A percentile compares a stretch with the other conserved stretches of the same genome.
Conservation (phyloP, 2,329 filamentous ascomycete species). For the Trichoderma sp. region DNA sequence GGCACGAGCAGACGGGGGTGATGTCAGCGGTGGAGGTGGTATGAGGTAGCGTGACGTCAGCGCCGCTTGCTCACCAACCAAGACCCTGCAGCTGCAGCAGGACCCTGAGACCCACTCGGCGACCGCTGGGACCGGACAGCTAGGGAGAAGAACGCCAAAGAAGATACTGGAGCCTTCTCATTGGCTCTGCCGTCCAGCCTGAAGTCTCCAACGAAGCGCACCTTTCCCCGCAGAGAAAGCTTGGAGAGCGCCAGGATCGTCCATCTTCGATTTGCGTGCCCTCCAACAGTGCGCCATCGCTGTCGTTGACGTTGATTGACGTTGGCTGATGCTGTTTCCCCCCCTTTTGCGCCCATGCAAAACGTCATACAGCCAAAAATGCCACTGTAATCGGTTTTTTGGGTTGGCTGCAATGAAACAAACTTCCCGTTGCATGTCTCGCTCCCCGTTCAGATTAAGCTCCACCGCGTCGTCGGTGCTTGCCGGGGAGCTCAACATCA, state of each 20-base stretch:
- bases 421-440: not conserved
- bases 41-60: conserved; percentile 30
- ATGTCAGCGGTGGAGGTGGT: conserved; percentile 27
- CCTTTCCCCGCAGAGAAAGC: conserved; percentile 4
- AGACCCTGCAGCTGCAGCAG: conserved; percentile 30
- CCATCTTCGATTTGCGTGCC: conserved; percentile 14
- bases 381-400: not conserved
- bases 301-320: conserved; percentile 4
- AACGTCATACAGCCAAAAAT: not conserved
- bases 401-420: not conserved
- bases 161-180: conserved; percentile 12
- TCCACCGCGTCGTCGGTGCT: conserved; percentile 41
- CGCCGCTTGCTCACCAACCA: conserved; percentile 16
- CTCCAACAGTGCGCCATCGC: not conserved
- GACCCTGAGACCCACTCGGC: conserved; percentile 18
- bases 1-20: conserved; percentile 20
- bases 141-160: conserved; percentile 3
- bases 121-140: not conserved
- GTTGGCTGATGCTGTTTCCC: not conserved
- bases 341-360: conserved; percentile 20
- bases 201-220: conserved; percentile 1
- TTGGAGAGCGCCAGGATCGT: conserved; percentile 3
- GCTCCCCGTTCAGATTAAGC: conserved; percentile 16
- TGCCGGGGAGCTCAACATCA: conserved; percentile 76
- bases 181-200: conserved; percentile 5